Percentiles rank a stretch among this genome's conserved stretches.
These are phyloP conservation scores for Beta corolliflora DNA, from an alignment of 179 eudicot species.

Conservation along the genomic window DNA sequence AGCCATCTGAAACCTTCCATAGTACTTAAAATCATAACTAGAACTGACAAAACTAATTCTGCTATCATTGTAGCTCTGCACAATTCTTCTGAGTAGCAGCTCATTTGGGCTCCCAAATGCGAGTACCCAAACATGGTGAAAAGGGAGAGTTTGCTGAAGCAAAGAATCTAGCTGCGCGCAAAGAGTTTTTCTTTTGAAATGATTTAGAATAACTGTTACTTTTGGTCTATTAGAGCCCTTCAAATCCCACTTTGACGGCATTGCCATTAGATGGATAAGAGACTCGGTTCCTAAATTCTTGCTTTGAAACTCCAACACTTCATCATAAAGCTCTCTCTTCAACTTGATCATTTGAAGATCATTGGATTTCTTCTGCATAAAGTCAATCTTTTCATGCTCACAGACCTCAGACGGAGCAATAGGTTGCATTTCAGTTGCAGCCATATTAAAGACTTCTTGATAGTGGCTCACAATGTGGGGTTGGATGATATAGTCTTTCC, in stretches of 20 bases:
- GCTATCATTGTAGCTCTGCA: slow-evolving; percentile 72
- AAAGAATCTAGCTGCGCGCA: slow-evolving; percentile 83
- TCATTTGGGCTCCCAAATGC: slow-evolving; percentile 92
- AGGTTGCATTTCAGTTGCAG: slow-evolving; percentile 35
- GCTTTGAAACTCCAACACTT: slow-evolving; percentile 61
- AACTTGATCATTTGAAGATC: slow-evolving; percentile 79
- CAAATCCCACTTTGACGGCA: slow-evolving; percentile 80
- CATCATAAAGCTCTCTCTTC: slow-evolving; percentile 73
- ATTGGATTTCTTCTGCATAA: slow-evolving; percentile 76
- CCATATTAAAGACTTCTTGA: slow-evolving; percentile 49
- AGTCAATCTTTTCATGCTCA: slow-evolving; percentile 83
- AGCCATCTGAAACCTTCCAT: slow-evolving; percentile 93
- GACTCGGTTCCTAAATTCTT: slow-evolving; percentile 60
- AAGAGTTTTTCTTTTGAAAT: slow-evolving; percentile 86
- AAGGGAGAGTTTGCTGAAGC: slow-evolving; percentile 81
- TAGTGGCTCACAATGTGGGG: slow-evolving; percentile 62
- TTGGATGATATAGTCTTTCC: slow-evolving; percentile 63
- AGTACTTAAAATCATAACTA: slow-evolving; percentile 86
- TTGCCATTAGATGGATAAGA: slow-evolving; percentile 61
- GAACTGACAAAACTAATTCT: slow-evolving; percentile 83
- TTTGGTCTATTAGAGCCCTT: slow-evolving; percentile 52
- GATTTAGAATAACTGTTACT: slow-evolving; percentile 85
- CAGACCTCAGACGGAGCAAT: slow-evolving; percentile 51
- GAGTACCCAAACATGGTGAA: slow-evolving; percentile 93
- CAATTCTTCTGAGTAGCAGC: slow-evolving; percentile 57